These are phyloP conservation scores for Mercurialis annua DNA, from an alignment of 345 rosid genomes.

Conservation along the genomic window DNA sequence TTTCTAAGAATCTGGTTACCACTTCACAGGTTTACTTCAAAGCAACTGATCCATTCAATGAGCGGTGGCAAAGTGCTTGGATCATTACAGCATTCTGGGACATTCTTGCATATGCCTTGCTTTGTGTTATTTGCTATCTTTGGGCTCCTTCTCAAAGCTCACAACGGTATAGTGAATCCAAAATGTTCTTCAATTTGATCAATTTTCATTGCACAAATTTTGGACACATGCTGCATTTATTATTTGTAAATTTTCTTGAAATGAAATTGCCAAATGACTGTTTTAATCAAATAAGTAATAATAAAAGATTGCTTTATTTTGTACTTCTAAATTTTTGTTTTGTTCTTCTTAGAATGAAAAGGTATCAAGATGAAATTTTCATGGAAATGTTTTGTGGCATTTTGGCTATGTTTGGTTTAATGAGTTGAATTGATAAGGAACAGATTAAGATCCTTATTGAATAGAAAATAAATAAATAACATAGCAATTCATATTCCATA, in stretches of 20 bases:
- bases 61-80: constrained; percentile 93
- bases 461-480: no score
- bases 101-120: constrained; percentile 65
- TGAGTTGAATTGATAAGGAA: no score
- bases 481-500: no score
- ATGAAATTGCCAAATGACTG: no score
- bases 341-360: no score
- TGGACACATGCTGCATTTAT: neutral
- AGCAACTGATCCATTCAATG: constrained; percentile 95
- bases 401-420: no score
- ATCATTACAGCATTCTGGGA: constrained; percentile 96
- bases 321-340: neutral
- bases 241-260: no score
- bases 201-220: neutral
- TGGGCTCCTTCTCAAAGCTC: constrained; percentile 97
- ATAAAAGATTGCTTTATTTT: neutral
- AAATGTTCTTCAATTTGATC: constrained; percentile 1
- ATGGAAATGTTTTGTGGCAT: neutral
- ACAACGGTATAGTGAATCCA: constrained; percentile 48
- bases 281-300: no score
- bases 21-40: constrained; percentile 79
- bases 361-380: no score
- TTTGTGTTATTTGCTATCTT: constrained; percentile 79
- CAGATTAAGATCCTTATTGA: no score
- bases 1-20: constrained; percentile 18